phyloP scores from a whole-genome alignment of 306 rosid genomes.

The Canavalia gladiata region DNA sequence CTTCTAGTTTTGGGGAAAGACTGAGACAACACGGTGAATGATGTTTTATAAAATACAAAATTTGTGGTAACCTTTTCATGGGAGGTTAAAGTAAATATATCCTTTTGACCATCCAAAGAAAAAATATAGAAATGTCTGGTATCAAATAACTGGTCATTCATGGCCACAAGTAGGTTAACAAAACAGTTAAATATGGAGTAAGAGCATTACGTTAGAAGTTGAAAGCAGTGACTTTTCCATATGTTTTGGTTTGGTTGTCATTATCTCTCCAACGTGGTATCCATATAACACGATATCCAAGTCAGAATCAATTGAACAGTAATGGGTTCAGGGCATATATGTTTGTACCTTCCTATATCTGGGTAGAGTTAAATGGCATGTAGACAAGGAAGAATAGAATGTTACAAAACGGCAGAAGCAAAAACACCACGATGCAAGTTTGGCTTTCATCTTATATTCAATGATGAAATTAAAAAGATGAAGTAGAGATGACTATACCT shows the following conservation, averaged over 20 bases:
- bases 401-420: background rate
- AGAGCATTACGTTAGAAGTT: background rate
- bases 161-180: slow-evolving; percentile 32
- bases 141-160: slow-evolving; percentile 7
- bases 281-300: background rate
- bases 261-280: slow-evolving; percentile 7
- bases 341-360: slow-evolving; percentile 22
- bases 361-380: slow-evolving; percentile 23
- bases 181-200: slow-evolving; percentile 26
- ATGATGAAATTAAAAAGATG: background rate
- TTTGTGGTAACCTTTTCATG: background rate
- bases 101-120: background rate
- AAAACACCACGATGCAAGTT: background rate
- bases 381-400: slow-evolving; percentile 26
- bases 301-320: background rate
- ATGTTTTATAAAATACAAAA: background rate
- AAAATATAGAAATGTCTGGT: background rate
- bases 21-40: background rate
- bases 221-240: slow-evolving; percentile 14
- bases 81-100: background rate
- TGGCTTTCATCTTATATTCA: slow-evolving; percentile 10
- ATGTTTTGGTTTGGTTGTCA: slow-evolving; percentile 38
- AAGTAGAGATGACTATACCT: background rate
- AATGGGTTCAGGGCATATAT: background rate
- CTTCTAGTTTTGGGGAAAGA: background rate